A percentile compares a stretch with the other conserved stretches of the same genome.
Conservation (phyloP, 768 basidiomycete genomes). For the Serendipita sp. region DNA sequence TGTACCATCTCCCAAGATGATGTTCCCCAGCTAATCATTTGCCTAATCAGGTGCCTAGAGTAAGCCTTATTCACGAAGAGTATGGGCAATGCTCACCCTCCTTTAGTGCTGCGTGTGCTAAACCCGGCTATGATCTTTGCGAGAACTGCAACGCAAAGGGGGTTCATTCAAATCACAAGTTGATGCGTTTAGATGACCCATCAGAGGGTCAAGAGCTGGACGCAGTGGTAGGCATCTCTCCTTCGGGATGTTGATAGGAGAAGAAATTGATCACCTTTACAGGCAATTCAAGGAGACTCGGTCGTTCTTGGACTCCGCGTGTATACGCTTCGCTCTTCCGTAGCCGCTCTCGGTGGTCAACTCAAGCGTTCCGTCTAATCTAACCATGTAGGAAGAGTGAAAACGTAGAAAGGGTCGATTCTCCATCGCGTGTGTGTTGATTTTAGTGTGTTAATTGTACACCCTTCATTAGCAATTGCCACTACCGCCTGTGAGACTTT, state of each 20-base stretch:
- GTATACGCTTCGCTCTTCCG: background rate
- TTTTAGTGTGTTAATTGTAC: too few species aligned
- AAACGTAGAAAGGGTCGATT: too few species aligned
- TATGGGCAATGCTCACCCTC: background rate
- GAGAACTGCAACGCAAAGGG: conserved; percentile 1
- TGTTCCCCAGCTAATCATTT: background rate
- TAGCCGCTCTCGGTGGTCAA: background rate
- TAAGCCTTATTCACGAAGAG: background rate
- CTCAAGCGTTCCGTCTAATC: background rate
- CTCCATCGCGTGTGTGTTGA: too few species aligned
- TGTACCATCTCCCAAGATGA: background rate
- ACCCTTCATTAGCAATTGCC: too few species aligned
- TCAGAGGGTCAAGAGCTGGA: background rate
- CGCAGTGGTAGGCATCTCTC: background rate
- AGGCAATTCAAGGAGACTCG: background rate
- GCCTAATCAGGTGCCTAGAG: background rate
- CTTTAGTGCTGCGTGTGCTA: background rate
- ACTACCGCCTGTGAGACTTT: too few species aligned
- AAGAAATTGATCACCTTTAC: background rate
- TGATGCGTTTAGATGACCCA: background rate
- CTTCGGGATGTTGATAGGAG: background rate
- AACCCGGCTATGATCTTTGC: background rate
- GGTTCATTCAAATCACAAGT: background rate
- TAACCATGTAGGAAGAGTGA: too few species aligned
- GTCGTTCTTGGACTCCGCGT: background rate